These are phyloP conservation scores for Tulasnella sp. DNA, from an alignment of 768 basidiomycete genomes.

Conservation along the genomic window DNA sequence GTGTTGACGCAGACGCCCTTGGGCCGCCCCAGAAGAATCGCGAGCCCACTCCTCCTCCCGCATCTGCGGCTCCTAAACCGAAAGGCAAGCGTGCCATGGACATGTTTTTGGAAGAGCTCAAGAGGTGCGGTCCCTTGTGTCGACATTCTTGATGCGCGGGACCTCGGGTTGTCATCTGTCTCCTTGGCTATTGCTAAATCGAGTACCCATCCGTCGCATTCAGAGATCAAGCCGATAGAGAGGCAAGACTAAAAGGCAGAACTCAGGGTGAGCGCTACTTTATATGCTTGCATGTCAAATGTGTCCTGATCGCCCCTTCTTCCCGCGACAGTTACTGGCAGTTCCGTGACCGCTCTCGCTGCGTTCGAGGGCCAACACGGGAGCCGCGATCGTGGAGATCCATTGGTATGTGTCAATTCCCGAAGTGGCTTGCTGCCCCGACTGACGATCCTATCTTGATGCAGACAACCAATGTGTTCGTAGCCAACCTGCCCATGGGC, in stretches of 20 bases:
- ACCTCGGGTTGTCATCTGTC: neutral
- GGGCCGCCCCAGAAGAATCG: slow-evolving; percentile 31
- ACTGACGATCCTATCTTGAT: slow-evolving; percentile 9
- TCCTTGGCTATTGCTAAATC: slow-evolving; percentile 25
- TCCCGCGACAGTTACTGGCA: slow-evolving; percentile 48
- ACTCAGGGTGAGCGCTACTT: slow-evolving; percentile 9
- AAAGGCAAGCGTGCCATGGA: slow-evolving; percentile 98
- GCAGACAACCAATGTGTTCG: slow-evolving; percentile 92
- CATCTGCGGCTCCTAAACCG: slow-evolving; percentile 54
- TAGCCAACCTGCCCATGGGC: slow-evolving; percentile 84
- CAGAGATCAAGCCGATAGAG: slow-evolving; percentile 90
- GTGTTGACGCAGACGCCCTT: slow-evolving; percentile 23
- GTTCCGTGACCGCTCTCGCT: slow-evolving; percentile 88
- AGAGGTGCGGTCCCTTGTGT: slow-evolving; percentile 52
- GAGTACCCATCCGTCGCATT: slow-evolving; percentile 5
- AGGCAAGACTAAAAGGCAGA: slow-evolving; percentile 62
- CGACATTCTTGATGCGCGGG: slow-evolving; percentile 12
- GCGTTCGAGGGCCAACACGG: slow-evolving; percentile 91
- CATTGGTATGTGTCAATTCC: slow-evolving; percentile 55
- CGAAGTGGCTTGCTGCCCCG: neutral
- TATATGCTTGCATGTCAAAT: too few relatives aligned
- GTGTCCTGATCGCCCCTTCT: neutral
- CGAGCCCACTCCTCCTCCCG: slow-evolving; percentile 40
- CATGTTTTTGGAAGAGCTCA: slow-evolving; percentile 92
- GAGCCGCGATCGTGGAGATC: slow-evolving; percentile 84